phyloP scores from a whole-genome alignment of 805 yeast species.

The Komagataella mondaviorum region DNA sequence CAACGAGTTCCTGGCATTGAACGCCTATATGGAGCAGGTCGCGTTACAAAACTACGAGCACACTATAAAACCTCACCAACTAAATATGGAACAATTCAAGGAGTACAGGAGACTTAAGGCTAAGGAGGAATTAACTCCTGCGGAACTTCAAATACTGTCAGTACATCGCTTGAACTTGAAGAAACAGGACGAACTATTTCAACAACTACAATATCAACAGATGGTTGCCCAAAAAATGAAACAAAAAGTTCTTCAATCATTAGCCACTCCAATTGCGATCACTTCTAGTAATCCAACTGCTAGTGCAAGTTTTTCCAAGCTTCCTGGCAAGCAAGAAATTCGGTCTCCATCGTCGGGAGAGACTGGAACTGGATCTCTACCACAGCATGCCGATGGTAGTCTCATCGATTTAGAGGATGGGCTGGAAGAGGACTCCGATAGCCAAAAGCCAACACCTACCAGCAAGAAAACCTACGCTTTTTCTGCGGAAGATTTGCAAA shows the following conservation, averaged over 20 bases:
- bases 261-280: not conserved
- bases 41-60: not conserved
- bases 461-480: not conserved
- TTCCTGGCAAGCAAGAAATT: not conserved
- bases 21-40: not conserved
- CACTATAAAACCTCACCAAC: not conserved
- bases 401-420: constrained; percentile 4
- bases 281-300: not conserved
- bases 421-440: not conserved
- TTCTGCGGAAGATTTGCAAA: not conserved
- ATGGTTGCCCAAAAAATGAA: not conserved
- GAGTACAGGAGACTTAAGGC: not conserved
- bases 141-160: not conserved
- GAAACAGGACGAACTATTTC: not conserved
- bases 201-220: not conserved
- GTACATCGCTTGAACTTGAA: not conserved
- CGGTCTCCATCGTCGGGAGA: not conserved
- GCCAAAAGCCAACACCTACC: not conserved
- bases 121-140: not conserved
- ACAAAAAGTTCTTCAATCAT: not conserved
- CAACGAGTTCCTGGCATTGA: not conserved
- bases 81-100: not conserved
- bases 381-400: constrained; percentile 3
- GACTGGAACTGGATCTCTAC: not conserved
- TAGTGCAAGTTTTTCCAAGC: not conserved